Percentiles rank a stretch among this genome's conserved stretches.
Conservation (phyloP, 495 filamentous ascomycete species). For the Penicillium taxi region DNA sequence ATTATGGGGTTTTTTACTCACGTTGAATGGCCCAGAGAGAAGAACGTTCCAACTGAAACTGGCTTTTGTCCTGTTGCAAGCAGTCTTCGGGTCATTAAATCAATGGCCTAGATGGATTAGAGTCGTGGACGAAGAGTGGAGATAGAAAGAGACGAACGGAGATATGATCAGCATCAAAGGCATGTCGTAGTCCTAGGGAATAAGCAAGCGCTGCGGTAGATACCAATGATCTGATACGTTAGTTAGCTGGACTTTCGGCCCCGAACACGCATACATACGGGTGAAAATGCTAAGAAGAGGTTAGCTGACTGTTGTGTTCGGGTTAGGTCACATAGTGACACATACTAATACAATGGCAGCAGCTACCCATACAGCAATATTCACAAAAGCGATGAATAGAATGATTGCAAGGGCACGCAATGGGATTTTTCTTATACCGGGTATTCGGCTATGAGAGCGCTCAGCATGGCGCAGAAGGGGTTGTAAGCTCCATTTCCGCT, state of each 20-base stretch:
- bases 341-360: conserved; percentile 59
- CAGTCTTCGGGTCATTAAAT: conserved; percentile 89
- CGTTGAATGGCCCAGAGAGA: conserved; percentile 88
- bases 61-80: conserved; percentile 78
- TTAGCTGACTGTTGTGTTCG: conserved; percentile 6
- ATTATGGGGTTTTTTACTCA: conserved; percentile 17
- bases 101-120: conserved; percentile 70
- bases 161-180: conserved; percentile 95
- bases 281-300: conserved; percentile 23
- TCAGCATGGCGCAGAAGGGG: conserved; percentile 30
- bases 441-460: conserved; percentile 39
- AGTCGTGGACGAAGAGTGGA: no score
- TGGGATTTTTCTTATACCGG: conserved; percentile 51
- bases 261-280: conserved; percentile 20
- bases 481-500: conserved; percentile 29
- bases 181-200: conserved; percentile 85
- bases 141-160: conserved; percentile 51
- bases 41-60: conserved; percentile 93
- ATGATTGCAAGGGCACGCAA: conserved; percentile 62
- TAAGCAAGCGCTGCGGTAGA: conserved; percentile 78
- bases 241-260: neutral
- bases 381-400: conserved; percentile 52
- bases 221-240: conserved; percentile 47
- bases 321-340: neutral
- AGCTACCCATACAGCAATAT: conserved; percentile 64